A percentile compares a stretch with the other conserved stretches of the same genome.
phyloP scores from a whole-genome alignment of 495 filamentous ascomycete genomes.

The Jackrogersella minutella region DNA sequence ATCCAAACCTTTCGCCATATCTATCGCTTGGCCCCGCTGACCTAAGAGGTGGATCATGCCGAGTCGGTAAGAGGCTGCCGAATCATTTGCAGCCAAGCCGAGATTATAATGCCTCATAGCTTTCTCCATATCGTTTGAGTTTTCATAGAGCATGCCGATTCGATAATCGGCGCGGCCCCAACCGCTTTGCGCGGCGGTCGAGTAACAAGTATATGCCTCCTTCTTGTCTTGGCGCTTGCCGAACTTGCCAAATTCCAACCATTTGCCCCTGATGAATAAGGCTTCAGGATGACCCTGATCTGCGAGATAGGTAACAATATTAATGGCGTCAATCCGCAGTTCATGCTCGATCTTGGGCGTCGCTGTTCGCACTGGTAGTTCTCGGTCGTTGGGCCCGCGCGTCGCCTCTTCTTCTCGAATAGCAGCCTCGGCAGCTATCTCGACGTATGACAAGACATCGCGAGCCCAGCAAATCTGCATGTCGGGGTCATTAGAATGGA shows the following conservation, averaged over 20 bases:
- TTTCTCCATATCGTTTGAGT: constrained; percentile 87
- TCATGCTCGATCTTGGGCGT: constrained; percentile 91
- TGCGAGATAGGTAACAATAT: constrained; percentile 86
- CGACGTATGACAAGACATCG: constrained; percentile 88
- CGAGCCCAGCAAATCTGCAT: constrained; percentile 98
- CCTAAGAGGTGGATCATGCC: constrained; percentile 98
- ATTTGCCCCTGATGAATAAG: constrained; percentile 93
- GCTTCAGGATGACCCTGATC: constrained; percentile 94
- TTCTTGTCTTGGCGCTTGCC: constrained; percentile 87
- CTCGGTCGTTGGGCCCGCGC: constrained; percentile 54
- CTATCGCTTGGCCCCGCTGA: constrained; percentile 86
- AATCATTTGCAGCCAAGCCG: constrained; percentile 80
- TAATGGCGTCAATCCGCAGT: constrained; percentile 85
- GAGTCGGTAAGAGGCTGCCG: constrained; percentile 91
- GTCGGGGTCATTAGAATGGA: constrained; percentile 93
- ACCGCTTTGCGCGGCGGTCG: constrained; percentile 84
- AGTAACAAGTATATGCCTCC: constrained; percentile 88
- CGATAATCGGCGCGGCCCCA: constrained; percentile 95
- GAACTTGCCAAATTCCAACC: constrained; percentile 98
- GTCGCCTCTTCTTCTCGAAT: constrained; percentile 54
- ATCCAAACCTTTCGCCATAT: constrained; percentile 78
- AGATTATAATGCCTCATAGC: constrained; percentile 87
- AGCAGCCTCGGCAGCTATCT: constrained; percentile 76
- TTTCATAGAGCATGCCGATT: constrained; percentile 98
- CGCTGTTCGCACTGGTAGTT: constrained; percentile 70